phyloP scores from a whole-genome alignment of 345 rosid genomes.

The Draba incana region DNA sequence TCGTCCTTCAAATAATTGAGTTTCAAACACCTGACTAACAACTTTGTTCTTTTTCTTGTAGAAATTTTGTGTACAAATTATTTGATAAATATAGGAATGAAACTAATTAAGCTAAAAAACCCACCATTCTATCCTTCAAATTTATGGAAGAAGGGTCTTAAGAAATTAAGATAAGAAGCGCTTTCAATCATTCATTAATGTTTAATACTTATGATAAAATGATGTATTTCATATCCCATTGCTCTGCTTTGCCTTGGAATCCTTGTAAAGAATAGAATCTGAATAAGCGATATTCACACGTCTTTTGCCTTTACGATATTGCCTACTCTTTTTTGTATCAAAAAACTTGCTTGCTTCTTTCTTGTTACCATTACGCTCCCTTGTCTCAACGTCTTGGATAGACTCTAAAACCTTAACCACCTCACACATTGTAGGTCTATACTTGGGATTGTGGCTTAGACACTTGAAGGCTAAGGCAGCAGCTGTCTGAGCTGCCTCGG shows the following conservation, averaged over 20 bases:
- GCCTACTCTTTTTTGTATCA: constrained; percentile 4
- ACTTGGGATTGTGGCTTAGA: constrained; percentile 63
- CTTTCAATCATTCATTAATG: neutral
- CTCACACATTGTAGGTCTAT: constrained; percentile 65
- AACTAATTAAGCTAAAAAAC: no score
- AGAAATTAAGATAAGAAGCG: neutral
- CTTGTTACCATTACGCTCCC: constrained; percentile 31
- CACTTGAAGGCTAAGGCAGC: constrained; percentile 62
- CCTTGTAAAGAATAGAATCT: constrained; percentile 48
- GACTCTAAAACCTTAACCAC: constrained; percentile 67
- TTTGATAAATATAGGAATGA: no score
- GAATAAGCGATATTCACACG: constrained; percentile 42
- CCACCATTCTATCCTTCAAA: constrained; percentile 5
- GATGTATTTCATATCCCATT: constrained; percentile 9
- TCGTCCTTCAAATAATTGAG: no score
- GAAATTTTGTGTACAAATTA: no score
- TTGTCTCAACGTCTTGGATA: constrained; percentile 55
- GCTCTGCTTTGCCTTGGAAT: constrained; percentile 26
- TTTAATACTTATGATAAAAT: constrained; percentile 4
- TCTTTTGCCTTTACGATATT: constrained; percentile 26
- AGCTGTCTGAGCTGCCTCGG: constrained; percentile 57
- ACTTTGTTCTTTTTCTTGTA: no score
- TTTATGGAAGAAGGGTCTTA: constrained; percentile 17
- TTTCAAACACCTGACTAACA: no score
- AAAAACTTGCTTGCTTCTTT: constrained; percentile 26